These are phyloP conservation scores for Luffa acutangula DNA, from an alignment of 306 rosid genomes.

Conservation along the genomic window DNA sequence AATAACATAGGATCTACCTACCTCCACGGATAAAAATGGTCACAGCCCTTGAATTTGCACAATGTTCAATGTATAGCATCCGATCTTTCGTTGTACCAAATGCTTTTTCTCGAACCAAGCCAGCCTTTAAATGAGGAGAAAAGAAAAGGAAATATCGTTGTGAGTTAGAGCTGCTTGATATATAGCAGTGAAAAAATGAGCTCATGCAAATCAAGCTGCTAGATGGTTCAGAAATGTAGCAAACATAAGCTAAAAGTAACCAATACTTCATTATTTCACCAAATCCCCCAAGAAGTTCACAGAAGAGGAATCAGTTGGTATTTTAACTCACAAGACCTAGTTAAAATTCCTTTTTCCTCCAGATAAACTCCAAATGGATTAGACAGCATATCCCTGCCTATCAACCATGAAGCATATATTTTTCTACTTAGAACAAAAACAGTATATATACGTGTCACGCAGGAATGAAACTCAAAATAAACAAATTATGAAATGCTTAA, in stretches of 20 bases:
- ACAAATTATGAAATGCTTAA: too few species aligned
- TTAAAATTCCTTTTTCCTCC: neutral
- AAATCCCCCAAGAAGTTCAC: neutral
- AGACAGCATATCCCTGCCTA: neutral
- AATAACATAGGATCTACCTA: slow-evolving; percentile 10
- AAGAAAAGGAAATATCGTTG: neutral
- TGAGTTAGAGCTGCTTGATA: neutral
- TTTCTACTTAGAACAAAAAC: neutral
- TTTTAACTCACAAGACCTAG: neutral
- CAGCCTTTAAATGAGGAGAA: slow-evolving; percentile 42
- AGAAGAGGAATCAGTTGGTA: neutral
- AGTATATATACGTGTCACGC: neutral
- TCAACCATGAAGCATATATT: neutral
- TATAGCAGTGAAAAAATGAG: neutral
- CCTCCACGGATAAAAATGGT: slow-evolving; percentile 93
- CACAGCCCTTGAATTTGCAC: slow-evolving; percentile 96
- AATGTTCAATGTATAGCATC: slow-evolving; percentile 91
- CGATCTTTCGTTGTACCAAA: slow-evolving; percentile 97
- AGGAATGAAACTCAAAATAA: neutral
- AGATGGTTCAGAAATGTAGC: neutral
- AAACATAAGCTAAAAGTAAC: neutral
- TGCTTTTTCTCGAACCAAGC: slow-evolving; percentile 82
- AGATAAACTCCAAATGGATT: neutral
- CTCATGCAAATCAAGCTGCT: neutral
- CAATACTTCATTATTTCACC: neutral